Base-by-base conservation (phyloP, 768 basidiomycete species). In the Phaffia tasmanica region DNA sequence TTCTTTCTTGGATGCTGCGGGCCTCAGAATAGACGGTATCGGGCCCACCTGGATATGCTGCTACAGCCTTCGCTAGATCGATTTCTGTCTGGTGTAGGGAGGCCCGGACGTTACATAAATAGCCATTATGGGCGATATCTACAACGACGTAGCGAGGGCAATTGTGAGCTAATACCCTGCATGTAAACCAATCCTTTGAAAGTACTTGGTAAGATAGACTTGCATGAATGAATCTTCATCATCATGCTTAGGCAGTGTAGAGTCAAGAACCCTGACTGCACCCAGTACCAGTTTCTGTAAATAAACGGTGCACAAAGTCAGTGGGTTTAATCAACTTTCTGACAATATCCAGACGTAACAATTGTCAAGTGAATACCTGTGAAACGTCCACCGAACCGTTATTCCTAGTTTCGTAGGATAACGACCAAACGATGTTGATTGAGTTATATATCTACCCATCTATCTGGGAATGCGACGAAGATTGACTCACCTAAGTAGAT, bases 181-280 rank as follows among this genome's bases (percentile, higher is more conserved):
- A 42, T 42, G 11, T 5, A 42, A 5, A 11, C 11, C 35, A 5
- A 11, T 42, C 35, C 11, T 42, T 11, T 42, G 4, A n/a, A 11
- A 42, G 35, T 42, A 42, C 6, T 42, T 42, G 35, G 35, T 11
- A 42, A 42, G 35, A 42, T 42, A 11, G 58, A 54, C 65, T 42
- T 46, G 77, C 97, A 99, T 5, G 91, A 95, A 76, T 99, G 93
- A 81, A 94, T 86, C 78, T 95, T 89, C 89, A 92, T 92, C 71
- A 91, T 82, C 85, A 92, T 85, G 67, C 86, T 83, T 83, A 85
- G 63, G 25, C 47, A 51, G 7, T 75, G 76, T 2, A 77, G 66
- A 0, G 76, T 75, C 30, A 77, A 68, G 70, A 75, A 76, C 9
- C 76, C 76, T 8, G 35, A 42, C 35, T 71, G 70, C 6, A 71